These are phyloP conservation scores for Backusella australiensis DNA, from an alignment of 192 early-diverging fungal species.

Conservation along the genomic window DNA sequence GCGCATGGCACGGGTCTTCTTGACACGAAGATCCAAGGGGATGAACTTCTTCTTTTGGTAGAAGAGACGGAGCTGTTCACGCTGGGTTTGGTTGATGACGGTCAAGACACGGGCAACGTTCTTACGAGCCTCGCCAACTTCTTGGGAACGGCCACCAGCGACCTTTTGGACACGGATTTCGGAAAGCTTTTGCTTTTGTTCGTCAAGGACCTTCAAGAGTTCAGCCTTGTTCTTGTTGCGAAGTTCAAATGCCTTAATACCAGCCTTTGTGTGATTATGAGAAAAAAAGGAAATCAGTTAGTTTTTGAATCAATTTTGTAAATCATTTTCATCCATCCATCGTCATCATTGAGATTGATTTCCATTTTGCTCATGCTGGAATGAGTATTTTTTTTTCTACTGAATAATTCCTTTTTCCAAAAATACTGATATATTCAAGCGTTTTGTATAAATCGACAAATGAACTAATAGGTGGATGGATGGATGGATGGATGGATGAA, in stretches of 20 bases:
- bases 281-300: no score
- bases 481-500: no score
- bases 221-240: constrained; percentile 93
- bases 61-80: constrained; percentile 84
- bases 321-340: no score
- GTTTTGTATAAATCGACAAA: no score
- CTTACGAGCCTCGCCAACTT: constrained; percentile 79
- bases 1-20: constrained; percentile 99
- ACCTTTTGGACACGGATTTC: constrained; percentile 94
- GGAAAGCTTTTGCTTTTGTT: constrained; percentile 93
- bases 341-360: no score
- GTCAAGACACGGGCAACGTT: constrained; percentile 93
- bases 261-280: constrained; percentile 47
- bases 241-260: constrained; percentile 92
- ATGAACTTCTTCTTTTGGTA: constrained; percentile 96
- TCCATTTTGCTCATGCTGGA: no score
- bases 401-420: no score
- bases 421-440: no score
- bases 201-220: constrained; percentile 88
- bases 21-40: constrained; percentile 94
- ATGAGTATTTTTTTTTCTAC: no score
- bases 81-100: constrained; percentile 92
- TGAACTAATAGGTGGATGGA: no score
- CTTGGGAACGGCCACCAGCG: constrained; percentile 3
- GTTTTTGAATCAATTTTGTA: no score